Evolutionary conservation across 2,329 filamentous ascomycete genomes (phyloP), one percentile per base, ranked within the genome.

Genomic region (Cordyceps cicadae): DNA sequence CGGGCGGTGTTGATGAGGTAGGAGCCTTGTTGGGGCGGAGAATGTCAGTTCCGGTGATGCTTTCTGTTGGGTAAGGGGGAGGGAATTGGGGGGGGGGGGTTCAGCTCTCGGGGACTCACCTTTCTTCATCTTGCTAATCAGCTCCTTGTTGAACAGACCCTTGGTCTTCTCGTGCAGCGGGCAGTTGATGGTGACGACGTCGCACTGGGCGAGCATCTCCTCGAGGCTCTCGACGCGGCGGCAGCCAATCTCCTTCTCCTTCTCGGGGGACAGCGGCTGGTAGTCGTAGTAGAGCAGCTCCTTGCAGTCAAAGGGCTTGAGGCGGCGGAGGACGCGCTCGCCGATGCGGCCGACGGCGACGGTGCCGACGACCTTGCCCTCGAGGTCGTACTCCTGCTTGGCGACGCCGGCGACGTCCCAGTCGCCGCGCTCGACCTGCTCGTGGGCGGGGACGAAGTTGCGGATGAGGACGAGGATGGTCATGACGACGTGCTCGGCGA

Each of bases 211-310:
- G 64, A 99, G 79, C 86, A 99, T 88, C 76, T 97, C 93, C 83
- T 97, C 92, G 71, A 99, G 87, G 71, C 75, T 84, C 54, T 93
- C 88, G 63, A 97, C 92, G 64, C 94, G 87, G 71, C 91, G 85
- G 85, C 88, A 92, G 75, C 93, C 93, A 78, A 97, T 97, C 82
- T 97, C 93, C 78, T 89, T 86, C 86, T 97, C 92, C 70, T 86
- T 82, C 81, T 96, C 92, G 63, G 90, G 72, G 63, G 79, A 82
- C 66, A 99, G 83, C 57, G 93, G 92, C 84, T 99, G 94, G 88
- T 99, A 99, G 81, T 99, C 94, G 76, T 90, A 97, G 89, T 99
- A 99, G 66, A 97, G 86, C 55, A 99, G 86, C 84, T 97, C 93
- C 87, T 96, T 96, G 90, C 94, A 99, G 83, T 96, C 93, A 74